These are phyloP conservation scores for Cornus kousa DNA, from an alignment of 148 eudicot genomes.

Conservation along the genomic window DNA sequence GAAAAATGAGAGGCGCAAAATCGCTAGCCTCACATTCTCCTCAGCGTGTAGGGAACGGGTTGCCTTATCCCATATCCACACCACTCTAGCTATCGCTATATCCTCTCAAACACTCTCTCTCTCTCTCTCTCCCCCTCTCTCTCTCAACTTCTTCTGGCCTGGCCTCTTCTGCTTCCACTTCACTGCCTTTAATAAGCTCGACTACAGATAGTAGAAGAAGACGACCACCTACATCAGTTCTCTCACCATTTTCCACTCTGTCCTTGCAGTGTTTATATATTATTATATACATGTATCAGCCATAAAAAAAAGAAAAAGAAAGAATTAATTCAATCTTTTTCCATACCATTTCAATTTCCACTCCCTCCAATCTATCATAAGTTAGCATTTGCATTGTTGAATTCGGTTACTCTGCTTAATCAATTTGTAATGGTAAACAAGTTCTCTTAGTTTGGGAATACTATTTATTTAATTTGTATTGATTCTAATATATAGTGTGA, in stretches of 20 bases:
- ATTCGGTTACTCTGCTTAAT: neutral
- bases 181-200: constrained; percentile 16
- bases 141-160: neutral
- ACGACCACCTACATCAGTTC: neutral
- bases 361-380: neutral
- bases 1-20: constrained; percentile 44
- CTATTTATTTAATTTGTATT: no score
- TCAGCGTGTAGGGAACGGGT: neutral
- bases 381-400: neutral
- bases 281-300: neutral
- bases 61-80: constrained; percentile 53
- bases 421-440: neutral
- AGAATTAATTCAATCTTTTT: neutral
- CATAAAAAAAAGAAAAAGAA: no score
- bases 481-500: neutral
- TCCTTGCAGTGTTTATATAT: neutral
- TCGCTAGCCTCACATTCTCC: constrained; percentile 27
- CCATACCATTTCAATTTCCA: no score
- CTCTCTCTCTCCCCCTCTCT: constrained; percentile 10
- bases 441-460: no score
- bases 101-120: neutral
- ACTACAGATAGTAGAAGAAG: no score
- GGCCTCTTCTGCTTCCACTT: neutral
- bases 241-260: neutral
- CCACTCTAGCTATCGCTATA: neutral